Evolutionary conservation across 805 yeast species (phyloP).

Genomic region (Metschnikowia aberdeeniae): DNA sequence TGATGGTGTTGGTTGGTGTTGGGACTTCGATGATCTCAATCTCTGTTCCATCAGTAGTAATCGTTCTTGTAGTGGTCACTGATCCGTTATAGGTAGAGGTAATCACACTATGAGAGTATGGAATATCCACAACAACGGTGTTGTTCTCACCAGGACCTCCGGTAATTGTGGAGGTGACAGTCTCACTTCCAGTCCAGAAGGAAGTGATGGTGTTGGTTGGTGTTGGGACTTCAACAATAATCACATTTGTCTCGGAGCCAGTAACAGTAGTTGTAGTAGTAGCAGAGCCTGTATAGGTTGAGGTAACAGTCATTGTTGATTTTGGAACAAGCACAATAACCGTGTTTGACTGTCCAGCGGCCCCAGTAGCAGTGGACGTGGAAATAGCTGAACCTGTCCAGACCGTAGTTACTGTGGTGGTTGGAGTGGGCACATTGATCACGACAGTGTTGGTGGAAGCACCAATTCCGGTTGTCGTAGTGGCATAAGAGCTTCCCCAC

Average conservation of each 20-base stretch:
- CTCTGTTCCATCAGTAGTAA: neutral
- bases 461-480: no score
- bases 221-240: constrained; percentile 3
- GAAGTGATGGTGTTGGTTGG: neutral
- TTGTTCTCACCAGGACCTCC: constrained; percentile 8
- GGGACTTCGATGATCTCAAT: constrained; percentile 16
- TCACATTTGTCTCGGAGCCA: neutral
- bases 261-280: constrained; percentile 3
- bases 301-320: neutral
- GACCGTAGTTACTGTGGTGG: no score
- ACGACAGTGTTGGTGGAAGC: neutral
- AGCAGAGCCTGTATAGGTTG: neutral
- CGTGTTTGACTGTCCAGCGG: constrained; percentile 11
- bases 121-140: constrained; percentile 15
- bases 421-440: neutral
- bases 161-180: no score
- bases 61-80: neutral
- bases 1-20: constrained; percentile 8
- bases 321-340: constrained; percentile 11
- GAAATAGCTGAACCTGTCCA: neutral
- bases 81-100: neutral
- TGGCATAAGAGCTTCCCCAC: no score
- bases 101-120: neutral
- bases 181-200: no score
- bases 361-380: constrained; percentile 6